phyloP scores from a whole-genome alignment of 371 early-diverging fungal genomes.

The Rhizopus stolonifer region DNA sequence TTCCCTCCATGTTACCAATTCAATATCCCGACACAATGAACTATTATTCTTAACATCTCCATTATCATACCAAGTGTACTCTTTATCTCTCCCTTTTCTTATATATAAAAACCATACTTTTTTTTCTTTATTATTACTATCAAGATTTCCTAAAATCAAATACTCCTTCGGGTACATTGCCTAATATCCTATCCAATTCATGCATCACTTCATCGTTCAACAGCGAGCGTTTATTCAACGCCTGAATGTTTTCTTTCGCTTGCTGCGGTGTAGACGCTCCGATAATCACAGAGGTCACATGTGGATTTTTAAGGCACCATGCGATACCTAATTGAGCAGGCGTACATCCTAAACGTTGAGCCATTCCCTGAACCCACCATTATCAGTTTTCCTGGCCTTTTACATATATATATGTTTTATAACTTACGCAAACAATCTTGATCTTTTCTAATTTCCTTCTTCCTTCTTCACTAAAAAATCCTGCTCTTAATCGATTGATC shows the following conservation, averaged over 20 bases:
- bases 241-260: slow-evolving; percentile 73
- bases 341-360: slow-evolving; percentile 65
- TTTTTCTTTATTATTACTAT: neutral
- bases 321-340: slow-evolving; percentile 80
- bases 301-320: slow-evolving; percentile 73
- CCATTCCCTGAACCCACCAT: too few relatives aligned
- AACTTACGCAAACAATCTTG: slow-evolving; percentile 52
- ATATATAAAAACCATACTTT: neutral
- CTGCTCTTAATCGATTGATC: slow-evolving; percentile 60
- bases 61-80: neutral
- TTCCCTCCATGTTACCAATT: slow-evolving; percentile 26
- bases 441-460: slow-evolving; percentile 52
- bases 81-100: neutral
- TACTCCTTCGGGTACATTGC: slow-evolving; percentile 68
- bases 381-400: neutral
- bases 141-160: slow-evolving; percentile 65
- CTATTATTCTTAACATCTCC: slow-evolving; percentile 1
- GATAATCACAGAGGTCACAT: slow-evolving; percentile 62
- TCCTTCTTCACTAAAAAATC: slow-evolving; percentile 66
- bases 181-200: slow-evolving; percentile 65
- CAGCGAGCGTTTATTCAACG: slow-evolving; percentile 56
- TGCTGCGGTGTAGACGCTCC: slow-evolving; percentile 75
- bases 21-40: slow-evolving; percentile 1
- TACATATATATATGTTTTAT: too few relatives aligned
- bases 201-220: slow-evolving; percentile 70